Percentiles rank a stretch among this genome's conserved stretches.
These are phyloP conservation scores for Herpetospermum pedunculosum DNA, from an alignment of 306 rosid genomes.

Conservation along the genomic window DNA sequence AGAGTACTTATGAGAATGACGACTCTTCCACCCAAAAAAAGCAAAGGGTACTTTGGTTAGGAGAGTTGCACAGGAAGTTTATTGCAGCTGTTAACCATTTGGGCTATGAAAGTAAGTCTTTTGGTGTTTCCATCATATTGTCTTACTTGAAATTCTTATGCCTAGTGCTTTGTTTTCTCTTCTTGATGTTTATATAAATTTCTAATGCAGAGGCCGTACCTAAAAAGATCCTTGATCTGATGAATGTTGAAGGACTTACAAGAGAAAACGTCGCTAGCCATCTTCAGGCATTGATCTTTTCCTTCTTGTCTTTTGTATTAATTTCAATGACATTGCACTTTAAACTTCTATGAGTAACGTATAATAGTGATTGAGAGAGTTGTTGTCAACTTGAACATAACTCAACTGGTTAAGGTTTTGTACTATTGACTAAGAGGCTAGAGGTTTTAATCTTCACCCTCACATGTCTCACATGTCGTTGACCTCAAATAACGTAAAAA, in stretches of 20 bases:
- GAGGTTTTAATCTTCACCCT: too few relatives aligned
- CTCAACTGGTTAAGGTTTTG: background rate
- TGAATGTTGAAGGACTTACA: conserved; percentile 79
- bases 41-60: conserved; percentile 64
- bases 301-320: background rate
- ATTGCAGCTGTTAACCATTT: conserved; percentile 51
- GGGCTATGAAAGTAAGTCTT: conserved; percentile 60
- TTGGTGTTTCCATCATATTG: background rate
- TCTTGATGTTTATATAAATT: conserved; percentile 1
- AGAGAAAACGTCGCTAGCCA: conserved; percentile 93
- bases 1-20: conserved; percentile 32
- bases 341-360: background rate
- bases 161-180: conserved; percentile 1
- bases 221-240: conserved; percentile 69
- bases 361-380: background rate
- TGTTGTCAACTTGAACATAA: too few relatives aligned
- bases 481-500: too few relatives aligned
- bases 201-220: conserved; percentile 71
- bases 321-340: background rate
- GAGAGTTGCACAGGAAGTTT: conserved; percentile 59
- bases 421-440: background rate
- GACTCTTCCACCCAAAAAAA: conserved; percentile 48
- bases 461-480: too few relatives aligned
- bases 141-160: background rate
- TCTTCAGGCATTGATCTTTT: conserved; percentile 46